phyloP scores from a whole-genome alignment of 2,329 filamentous ascomycete genomes.

The Phoma sp. region DNA sequence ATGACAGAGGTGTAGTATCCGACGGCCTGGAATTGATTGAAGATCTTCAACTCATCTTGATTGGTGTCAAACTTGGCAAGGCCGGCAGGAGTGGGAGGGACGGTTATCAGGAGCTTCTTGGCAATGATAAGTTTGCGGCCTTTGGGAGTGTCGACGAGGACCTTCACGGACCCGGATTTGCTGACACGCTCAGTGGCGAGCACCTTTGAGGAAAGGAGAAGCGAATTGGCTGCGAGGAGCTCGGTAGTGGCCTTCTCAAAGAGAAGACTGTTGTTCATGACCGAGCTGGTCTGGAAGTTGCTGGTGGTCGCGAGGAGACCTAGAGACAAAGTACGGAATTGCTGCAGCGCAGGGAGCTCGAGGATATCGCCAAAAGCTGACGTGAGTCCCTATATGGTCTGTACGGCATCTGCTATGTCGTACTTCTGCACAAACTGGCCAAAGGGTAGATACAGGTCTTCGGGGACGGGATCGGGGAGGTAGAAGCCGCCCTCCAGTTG shows the following conservation, averaged over 20 bases:
- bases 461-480: conserved; percentile 53
- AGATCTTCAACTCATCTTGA: conserved; percentile 42
- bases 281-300: conserved; percentile 16
- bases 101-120: conserved; percentile 51
- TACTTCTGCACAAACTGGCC: conserved; percentile 59
- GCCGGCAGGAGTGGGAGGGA: conserved; percentile 48
- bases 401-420: conserved; percentile 51
- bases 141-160: conserved; percentile 21
- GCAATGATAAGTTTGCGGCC: conserved; percentile 42
- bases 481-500: conserved; percentile 50
- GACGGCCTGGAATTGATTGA: conserved; percentile 47
- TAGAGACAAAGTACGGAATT: conserved; percentile 5
- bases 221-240: conserved; percentile 9
- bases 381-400: conserved; percentile 35
- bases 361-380: conserved; percentile 47
- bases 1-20: conserved; percentile 52
- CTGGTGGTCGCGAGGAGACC: conserved; percentile 4
- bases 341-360: conserved; percentile 49
- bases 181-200: conserved; percentile 37
- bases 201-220: conserved; percentile 23
- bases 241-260: conserved; percentile 19
- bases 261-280: conserved; percentile 34
- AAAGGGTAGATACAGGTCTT: conserved; percentile 58
- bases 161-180: conserved; percentile 5
- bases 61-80: conserved; percentile 49